A percentile compares a stretch with the other conserved stretches of the same genome.
Evolutionary conservation across 2,329 filamentous ascomycete genomes (phyloP).

Genomic region (Ascochyta viciae-villosae): DNA sequence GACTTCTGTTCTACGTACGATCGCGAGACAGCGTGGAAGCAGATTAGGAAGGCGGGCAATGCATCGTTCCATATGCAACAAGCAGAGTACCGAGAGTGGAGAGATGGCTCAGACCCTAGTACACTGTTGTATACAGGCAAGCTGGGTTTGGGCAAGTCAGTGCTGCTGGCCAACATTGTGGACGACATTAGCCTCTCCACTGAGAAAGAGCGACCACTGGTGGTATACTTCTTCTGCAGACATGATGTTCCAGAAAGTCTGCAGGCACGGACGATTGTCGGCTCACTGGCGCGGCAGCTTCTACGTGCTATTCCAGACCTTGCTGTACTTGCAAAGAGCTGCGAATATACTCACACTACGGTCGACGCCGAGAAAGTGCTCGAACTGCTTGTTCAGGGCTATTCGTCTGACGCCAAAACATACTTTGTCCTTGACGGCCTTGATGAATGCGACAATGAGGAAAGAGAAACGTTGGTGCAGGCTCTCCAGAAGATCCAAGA

Average conservation of each 20-base stretch:
- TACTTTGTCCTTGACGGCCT: slow-evolving; percentile 49
- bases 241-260: slow-evolving; percentile 34
- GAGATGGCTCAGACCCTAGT: slow-evolving; percentile 20
- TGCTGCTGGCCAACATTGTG: slow-evolving; percentile 55
- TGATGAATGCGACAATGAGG: slow-evolving; percentile 38
- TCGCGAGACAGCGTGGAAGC: slow-evolving; percentile 52
- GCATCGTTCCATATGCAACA: slow-evolving; percentile 32
- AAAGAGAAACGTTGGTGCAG: slow-evolving; percentile 21
- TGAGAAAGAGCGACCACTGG: background rate
- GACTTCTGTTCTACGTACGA: slow-evolving; percentile 54
- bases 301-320: slow-evolving; percentile 35
- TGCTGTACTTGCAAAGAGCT: slow-evolving; percentile 5
- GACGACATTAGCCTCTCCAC: slow-evolving; percentile 28
- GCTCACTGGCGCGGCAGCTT: slow-evolving; percentile 47
- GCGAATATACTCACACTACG: background rate
- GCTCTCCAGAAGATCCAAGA: slow-evolving; percentile 31
- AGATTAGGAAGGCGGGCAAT: slow-evolving; percentile 51
- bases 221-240: slow-evolving; percentile 40
- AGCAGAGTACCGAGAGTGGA: slow-evolving; percentile 41
- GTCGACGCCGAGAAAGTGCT: slow-evolving; percentile 26
- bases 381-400: slow-evolving; percentile 25
- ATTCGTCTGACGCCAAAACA: slow-evolving; percentile 22
- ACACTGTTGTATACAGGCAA: slow-evolving; percentile 51
- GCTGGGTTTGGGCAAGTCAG: slow-evolving; percentile 56
- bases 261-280: slow-evolving; percentile 32